phyloP scores from a whole-genome alignment of 129 eudicot genomes.

The Flaveria sonorensis region DNA sequence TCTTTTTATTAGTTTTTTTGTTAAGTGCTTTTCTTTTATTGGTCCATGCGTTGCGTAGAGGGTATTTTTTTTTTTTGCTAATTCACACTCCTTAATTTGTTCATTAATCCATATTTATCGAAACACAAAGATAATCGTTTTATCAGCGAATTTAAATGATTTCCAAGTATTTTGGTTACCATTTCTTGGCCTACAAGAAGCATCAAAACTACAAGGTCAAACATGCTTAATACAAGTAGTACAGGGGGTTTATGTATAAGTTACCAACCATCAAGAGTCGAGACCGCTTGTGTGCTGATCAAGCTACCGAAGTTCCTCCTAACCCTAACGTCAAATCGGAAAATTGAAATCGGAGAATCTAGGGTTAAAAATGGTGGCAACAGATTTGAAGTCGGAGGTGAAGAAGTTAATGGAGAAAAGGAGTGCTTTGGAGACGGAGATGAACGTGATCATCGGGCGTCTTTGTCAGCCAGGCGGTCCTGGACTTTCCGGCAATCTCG shows the following conservation, averaged over 20 bases:
- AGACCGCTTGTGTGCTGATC: constrained; percentile 16
- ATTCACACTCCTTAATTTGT: too few relatives aligned
- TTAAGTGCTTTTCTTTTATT: too few relatives aligned
- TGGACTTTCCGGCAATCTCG: constrained; percentile 91
- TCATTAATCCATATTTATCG: too few relatives aligned
- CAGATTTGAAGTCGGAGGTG: constrained; percentile 64
- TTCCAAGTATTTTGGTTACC: too few relatives aligned
- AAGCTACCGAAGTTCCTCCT: constrained; percentile 8
- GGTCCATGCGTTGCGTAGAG: too few relatives aligned
- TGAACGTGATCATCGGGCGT: constrained; percentile 78
- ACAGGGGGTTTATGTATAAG: constrained; percentile 16
- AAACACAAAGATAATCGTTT: too few relatives aligned
- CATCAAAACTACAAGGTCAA: neutral
- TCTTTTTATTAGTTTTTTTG: too few relatives aligned
- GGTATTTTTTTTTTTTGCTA: too few relatives aligned
- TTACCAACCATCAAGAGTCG: neutral
- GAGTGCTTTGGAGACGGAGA: constrained; percentile 58
- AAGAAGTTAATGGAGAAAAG: constrained; percentile 74
- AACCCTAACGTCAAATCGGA: constrained; percentile 19
- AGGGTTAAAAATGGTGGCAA: constrained; percentile 53
- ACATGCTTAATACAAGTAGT: neutral
- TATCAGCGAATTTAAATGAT: too few relatives aligned
- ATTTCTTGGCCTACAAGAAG: too few relatives aligned
- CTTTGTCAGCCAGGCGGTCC: constrained; percentile 87
- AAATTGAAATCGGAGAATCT: constrained; percentile 3